A percentile compares a stretch with the other conserved stretches of the same genome.
Evolutionary conservation across 2,329 filamentous ascomycete species (phyloP).

Genomic region (Cyclaneusma minus): DNA sequence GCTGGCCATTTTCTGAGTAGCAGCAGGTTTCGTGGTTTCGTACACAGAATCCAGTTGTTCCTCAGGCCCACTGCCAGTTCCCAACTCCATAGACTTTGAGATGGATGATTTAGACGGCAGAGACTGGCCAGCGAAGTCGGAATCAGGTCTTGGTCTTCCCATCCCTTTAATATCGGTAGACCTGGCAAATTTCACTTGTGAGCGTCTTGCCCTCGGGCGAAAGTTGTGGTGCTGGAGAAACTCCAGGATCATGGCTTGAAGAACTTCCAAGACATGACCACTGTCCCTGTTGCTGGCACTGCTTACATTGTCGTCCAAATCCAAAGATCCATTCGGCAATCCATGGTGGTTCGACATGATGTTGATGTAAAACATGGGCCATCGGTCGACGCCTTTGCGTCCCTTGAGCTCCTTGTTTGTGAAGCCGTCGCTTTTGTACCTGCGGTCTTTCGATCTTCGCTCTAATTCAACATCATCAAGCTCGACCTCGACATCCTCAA

Average conservation of each 20-base stretch:
- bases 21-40: too few species aligned
- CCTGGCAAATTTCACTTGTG: constrained; percentile 4
- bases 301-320: constrained; percentile 20
- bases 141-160: constrained; percentile 7
- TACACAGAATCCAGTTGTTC: too few species aligned
- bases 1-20: too few species aligned
- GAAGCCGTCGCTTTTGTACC: constrained; percentile 29
- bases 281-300: too few species aligned
- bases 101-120: constrained; percentile 9
- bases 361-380: constrained; percentile 80
- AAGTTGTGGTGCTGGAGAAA: constrained; percentile 65
- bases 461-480: constrained; percentile 21
- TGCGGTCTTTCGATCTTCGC: constrained; percentile 20
- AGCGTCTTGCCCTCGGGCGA: constrained; percentile 28
- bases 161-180: not conserved
- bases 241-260: constrained; percentile 53
- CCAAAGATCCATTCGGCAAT: too few species aligned
- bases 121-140: too few species aligned
- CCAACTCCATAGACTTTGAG: too few species aligned
- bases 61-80: too few species aligned
- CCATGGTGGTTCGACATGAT: constrained; percentile 25
- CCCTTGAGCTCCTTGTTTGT: constrained; percentile 34
- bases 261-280: constrained; percentile 48
- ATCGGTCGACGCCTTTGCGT: constrained; percentile 56
- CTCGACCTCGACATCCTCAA: constrained; percentile 28